A percentile compares a stretch with the other conserved stretches of the same genome.
phyloP scores from a whole-genome alignment of 2,329 filamentous ascomycete species.

The Aspergillus fumigatiaffinis region DNA sequence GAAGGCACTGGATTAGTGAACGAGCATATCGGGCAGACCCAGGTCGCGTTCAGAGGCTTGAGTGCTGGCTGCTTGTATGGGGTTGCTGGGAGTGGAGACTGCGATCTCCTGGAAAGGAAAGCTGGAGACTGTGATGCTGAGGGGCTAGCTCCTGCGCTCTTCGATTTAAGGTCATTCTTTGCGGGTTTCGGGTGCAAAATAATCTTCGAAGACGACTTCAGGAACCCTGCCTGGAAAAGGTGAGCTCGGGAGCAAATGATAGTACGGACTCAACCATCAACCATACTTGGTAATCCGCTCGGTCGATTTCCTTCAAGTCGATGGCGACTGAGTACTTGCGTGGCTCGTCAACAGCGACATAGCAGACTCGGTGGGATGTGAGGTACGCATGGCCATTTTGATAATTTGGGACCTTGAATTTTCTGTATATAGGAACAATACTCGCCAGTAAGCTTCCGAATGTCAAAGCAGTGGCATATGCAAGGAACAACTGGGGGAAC shows the following conservation, averaged over 20 bases:
- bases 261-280: constrained; percentile 4
- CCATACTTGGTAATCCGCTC: constrained; percentile 79
- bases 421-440: constrained; percentile 51
- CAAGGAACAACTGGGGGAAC: constrained; percentile 2
- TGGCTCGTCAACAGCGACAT: constrained; percentile 84
- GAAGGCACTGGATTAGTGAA: constrained; percentile 90
- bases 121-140: constrained; percentile 20
- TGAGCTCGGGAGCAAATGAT: constrained; percentile 8
- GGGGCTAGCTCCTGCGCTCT: constrained; percentile 45
- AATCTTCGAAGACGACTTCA: constrained; percentile 93
- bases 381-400: constrained; percentile 96
- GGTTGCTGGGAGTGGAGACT: constrained; percentile 27
- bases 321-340: constrained; percentile 79
- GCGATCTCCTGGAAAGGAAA: constrained; percentile 34
- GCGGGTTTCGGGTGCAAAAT: constrained; percentile 78
- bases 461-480: neutral
- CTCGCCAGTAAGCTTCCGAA: constrained; percentile 15
- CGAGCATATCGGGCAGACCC: constrained; percentile 94
- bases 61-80: constrained; percentile 33
- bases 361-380: constrained; percentile 92
- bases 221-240: constrained; percentile 68
- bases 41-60: constrained; percentile 61
- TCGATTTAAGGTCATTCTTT: constrained; percentile 60
- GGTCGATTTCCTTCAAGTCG: constrained; percentile 85
- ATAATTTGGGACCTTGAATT: constrained; percentile 89